Percentiles rank a stretch among this genome's conserved stretches.
phyloP scores from a whole-genome alignment of 192 early-diverging fungal species.

The Helicostylum pulchrum region DNA sequence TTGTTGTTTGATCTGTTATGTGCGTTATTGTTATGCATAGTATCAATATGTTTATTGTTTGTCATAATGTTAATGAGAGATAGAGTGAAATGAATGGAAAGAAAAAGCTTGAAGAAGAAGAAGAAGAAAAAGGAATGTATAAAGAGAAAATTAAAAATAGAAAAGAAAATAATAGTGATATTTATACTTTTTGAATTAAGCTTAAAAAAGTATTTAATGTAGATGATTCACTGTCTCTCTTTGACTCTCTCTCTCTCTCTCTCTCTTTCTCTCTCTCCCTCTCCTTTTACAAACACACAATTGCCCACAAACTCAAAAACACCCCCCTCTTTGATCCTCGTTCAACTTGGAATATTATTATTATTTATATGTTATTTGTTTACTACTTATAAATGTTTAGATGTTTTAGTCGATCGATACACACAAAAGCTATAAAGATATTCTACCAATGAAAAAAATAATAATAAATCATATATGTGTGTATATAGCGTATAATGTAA shows the following conservation, averaged over 20 bases:
- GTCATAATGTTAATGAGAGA: conserved; percentile 4
- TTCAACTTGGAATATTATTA: neutral
- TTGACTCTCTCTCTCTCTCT: neutral
- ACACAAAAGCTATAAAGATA: too few relatives aligned
- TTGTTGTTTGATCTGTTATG: neutral
- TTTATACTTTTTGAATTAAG: neutral
- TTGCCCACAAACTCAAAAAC: neutral
- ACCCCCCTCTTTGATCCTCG: neutral
- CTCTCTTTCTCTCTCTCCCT: neutral
- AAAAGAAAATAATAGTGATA: neutral
- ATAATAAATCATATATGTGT: too few relatives aligned
- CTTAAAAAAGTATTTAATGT: neutral
- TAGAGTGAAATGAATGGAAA: too few relatives aligned
- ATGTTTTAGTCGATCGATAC: too few relatives aligned
- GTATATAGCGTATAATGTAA: too few relatives aligned
- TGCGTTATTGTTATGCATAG: neutral
- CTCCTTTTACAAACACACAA: neutral
- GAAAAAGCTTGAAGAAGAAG: neutral
- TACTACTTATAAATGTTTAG: neutral
- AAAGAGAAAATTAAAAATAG: neutral
- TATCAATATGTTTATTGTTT: conserved; percentile 5
- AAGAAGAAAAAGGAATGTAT: neutral
- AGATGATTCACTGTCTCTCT: neutral
- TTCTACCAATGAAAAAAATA: too few relatives aligned
- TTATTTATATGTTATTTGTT: neutral